Evolutionary conservation across 164 flowering plant genomes (phyloP).

Genomic region (Annona cherimola): DNA sequence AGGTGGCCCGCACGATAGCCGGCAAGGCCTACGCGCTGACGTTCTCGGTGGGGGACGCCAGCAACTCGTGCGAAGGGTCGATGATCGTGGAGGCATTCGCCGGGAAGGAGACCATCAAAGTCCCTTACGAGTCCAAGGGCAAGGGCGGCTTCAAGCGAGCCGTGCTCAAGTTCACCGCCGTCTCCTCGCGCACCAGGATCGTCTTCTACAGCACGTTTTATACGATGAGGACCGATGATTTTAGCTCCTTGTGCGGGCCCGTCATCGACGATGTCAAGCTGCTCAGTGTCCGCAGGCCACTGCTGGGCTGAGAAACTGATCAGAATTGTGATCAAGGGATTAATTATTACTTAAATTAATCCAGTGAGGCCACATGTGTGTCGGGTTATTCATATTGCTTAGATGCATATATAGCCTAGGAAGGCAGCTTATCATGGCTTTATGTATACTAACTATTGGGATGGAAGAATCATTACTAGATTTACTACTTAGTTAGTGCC

Average conservation of each 20-base stretch:
- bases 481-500: too few relatives aligned
- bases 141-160: constrained; percentile 67
- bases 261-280: constrained; percentile 66
- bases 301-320: not conserved
- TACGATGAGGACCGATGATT: constrained; percentile 46
- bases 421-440: too few relatives aligned
- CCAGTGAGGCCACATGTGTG: too few relatives aligned
- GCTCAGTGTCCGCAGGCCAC: constrained; percentile 32
- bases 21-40: constrained; percentile 49
- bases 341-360: too few relatives aligned
- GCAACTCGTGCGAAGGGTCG: constrained; percentile 57
- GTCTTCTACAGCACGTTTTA: constrained; percentile 58
- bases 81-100: constrained; percentile 73
- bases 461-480: too few relatives aligned
- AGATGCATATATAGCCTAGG: too few relatives aligned
- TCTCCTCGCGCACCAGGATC: constrained; percentile 35
- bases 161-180: constrained; percentile 49
- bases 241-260: constrained; percentile 73
- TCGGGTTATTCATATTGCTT: too few relatives aligned
- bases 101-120: constrained; percentile 34
- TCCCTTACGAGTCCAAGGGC: constrained; percentile 58
- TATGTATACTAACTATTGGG: too few relatives aligned
- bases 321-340: too few relatives aligned
- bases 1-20: constrained; percentile 42
- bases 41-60: constrained; percentile 68